phyloP scores from a whole-genome alignment of 1,284 basidiomycete species.

The Austroboletus niveus region DNA sequence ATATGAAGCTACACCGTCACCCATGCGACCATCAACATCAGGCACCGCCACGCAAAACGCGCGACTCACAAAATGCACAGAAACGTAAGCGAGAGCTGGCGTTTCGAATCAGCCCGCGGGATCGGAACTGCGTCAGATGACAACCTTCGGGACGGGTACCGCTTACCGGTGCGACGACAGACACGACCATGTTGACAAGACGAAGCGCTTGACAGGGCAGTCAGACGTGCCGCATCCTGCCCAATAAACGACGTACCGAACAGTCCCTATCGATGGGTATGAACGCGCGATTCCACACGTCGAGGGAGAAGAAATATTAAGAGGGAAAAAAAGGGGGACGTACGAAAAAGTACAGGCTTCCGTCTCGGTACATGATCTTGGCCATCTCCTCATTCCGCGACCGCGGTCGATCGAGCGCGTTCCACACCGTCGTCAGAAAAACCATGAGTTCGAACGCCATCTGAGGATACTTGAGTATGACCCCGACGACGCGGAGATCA shows the following conservation, averaged over 20 bases:
- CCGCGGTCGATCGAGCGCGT: conserved; percentile 35
- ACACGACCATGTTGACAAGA: conserved; percentile 30
- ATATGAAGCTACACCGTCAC: conserved; percentile 36
- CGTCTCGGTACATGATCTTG: conserved; percentile 35
- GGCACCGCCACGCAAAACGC: not conserved
- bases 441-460: conserved; percentile 39
- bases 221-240: not conserved
- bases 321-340: conserved; percentile 8
- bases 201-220: conserved; percentile 23
- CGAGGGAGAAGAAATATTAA: not conserved
- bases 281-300: not conserved
- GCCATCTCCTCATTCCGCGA: conserved; percentile 21
- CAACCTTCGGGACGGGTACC: not conserved
- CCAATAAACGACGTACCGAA: conserved; percentile 22
- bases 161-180: conserved; percentile 30
- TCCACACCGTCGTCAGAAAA: conserved; percentile 36
- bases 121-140: too few relatives aligned
- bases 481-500: not conserved
- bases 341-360: conserved; percentile 39
- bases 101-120: not conserved
- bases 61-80: conserved; percentile 29
- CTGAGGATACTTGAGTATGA: conserved; percentile 17
- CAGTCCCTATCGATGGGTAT: conserved; percentile 15
- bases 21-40: not conserved
- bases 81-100: conserved; percentile 27